Conservation (phyloP, 768 basidiomycete genomes). For the Boletus rubescentipes region DNA sequence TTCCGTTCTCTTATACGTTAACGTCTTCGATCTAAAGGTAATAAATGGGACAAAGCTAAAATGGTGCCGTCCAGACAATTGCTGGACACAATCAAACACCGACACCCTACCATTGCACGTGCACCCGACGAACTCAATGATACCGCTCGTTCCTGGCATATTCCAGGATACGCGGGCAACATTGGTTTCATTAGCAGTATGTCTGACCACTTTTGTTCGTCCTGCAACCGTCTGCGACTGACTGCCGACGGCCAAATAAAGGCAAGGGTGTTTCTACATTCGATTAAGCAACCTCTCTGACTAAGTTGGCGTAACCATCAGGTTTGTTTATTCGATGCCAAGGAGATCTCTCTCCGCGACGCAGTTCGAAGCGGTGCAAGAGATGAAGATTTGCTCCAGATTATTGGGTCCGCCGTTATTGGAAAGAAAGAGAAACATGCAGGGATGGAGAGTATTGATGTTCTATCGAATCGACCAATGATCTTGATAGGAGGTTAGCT, state of each 20-base stretch:
- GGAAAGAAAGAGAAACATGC: conserved; percentile 82
- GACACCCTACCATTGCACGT: conserved; percentile 53
- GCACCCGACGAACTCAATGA: conserved; percentile 69
- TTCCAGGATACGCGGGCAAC: conserved; percentile 68
- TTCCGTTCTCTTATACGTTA: conserved; percentile 1
- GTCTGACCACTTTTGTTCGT: conserved; percentile 90
- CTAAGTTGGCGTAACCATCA: conserved; percentile 28
- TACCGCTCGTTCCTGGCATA: conserved; percentile 77
- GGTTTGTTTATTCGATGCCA: conserved; percentile 88
- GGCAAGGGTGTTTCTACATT: conserved; percentile 36
- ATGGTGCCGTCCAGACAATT: conserved; percentile 77
- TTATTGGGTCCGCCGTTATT: conserved; percentile 62
- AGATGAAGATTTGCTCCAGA: conserved; percentile 59
- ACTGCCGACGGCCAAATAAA: conserved; percentile 94
- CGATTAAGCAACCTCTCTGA: conserved; percentile 2
- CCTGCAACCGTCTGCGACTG: conserved; percentile 80
- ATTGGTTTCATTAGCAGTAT: conserved; percentile 92
- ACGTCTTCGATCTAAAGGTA: conserved; percentile 47
- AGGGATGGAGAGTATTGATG: conserved; percentile 80
- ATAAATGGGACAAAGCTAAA: conserved; percentile 80
- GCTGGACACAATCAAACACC: conserved; percentile 46
- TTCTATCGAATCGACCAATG: conserved; percentile 80
- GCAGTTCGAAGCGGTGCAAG: conserved; percentile 62
- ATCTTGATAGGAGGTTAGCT: conserved; percentile 93
- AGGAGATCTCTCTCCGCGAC: conserved; percentile 80